Evolutionary conservation across 805 yeast species (phyloP).

Genomic region (Ogataea methanolica): DNA sequence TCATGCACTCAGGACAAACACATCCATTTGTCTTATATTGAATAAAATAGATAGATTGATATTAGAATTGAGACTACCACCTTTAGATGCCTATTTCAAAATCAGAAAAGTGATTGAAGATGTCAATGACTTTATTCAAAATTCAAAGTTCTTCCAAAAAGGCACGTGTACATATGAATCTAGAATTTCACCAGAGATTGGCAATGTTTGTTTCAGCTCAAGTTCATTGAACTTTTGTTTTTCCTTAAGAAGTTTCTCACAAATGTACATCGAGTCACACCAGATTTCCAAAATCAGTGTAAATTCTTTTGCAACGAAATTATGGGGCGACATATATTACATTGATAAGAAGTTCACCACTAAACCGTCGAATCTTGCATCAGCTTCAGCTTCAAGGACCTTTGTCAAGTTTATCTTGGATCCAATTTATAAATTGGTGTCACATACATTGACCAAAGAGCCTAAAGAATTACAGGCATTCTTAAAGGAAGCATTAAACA

Average conservation of each 20-base stretch:
- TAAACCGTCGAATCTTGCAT: conserved; percentile 22
- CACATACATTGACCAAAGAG: conserved; percentile 53
- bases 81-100: conserved; percentile 68
- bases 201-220: conserved; percentile 76
- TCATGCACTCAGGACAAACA: conserved; percentile 44
- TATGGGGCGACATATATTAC: conserved; percentile 78
- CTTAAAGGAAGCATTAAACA: conserved; percentile 45
- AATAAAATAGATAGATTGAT: conserved; percentile 87
- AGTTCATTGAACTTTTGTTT: conserved; percentile 59
- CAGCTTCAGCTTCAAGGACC: conserved; percentile 30
- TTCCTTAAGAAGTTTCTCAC: conserved; percentile 60
- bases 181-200: conserved; percentile 52
- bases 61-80: conserved; percentile 72
- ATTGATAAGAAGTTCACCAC: conserved; percentile 43
- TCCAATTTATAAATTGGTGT: conserved; percentile 75
- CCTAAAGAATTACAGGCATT: conserved; percentile 37
- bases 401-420: conserved; percentile 65
- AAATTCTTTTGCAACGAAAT: conserved; percentile 44
- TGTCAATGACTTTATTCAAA: conserved; percentile 50
- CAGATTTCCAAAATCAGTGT: conserved; percentile 21
- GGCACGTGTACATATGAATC: conserved; percentile 26
- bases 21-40: conserved; percentile 56
- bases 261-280: conserved; percentile 38
- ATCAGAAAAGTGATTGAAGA: conserved; percentile 55
- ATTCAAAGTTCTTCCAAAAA: conserved; percentile 16